Base-by-base conservation (phyloP, 352 stramenopile genomes). In the Globisporangium recalcitrans region DNA sequence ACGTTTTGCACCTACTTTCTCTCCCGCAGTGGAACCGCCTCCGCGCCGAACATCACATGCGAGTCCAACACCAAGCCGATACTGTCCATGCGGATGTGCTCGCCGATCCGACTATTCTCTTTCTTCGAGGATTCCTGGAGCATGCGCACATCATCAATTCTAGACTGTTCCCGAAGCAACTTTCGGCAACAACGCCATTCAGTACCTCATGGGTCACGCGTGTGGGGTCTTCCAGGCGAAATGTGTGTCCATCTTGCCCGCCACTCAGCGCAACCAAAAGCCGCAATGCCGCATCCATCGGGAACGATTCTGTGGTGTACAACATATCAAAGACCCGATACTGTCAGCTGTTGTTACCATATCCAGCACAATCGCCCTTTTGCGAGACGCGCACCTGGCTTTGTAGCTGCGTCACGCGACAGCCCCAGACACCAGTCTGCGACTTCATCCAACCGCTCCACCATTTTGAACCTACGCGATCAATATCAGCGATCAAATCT, bases 241-340 rank as follows among this genome's bases (percentile, higher is more conserved):
- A 91, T 13, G 82, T 87, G 14, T 65, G 29, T 47, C 77, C 75
- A 59, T 91, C 73, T 1, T 70, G 46, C 7, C 80, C 82, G 13
- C 82, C 82, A 26, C 78, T 71, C 3, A 91, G 69, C 11, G 73
- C 77, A 11, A 88, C 57, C 9, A 91, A 56, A n/a, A 91, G 61
- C 6, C 72, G 80, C 68, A 91, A 62, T 16, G 73, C 58, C 14
- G 67, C 59, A 6, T 57, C 46, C 65, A 75, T 66, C 38, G 56
- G 46, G 71, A 67, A 49, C n/a, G 52, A 51, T 60, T 64, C 69
- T 62, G n/a, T 44, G 4, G 38, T 44, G 14, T 29, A 34, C 24
- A 48, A 21, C 21, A 64, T 32, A 31, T n/a, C 48, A 54, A 31
- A 11, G 24, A 54, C 10, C 4, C 16, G 31, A 14, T n/a, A 6